Evolutionary conservation across 2,329 filamentous ascomycete species (phyloP).

Genomic region (Botrytis elliptica): DNA sequence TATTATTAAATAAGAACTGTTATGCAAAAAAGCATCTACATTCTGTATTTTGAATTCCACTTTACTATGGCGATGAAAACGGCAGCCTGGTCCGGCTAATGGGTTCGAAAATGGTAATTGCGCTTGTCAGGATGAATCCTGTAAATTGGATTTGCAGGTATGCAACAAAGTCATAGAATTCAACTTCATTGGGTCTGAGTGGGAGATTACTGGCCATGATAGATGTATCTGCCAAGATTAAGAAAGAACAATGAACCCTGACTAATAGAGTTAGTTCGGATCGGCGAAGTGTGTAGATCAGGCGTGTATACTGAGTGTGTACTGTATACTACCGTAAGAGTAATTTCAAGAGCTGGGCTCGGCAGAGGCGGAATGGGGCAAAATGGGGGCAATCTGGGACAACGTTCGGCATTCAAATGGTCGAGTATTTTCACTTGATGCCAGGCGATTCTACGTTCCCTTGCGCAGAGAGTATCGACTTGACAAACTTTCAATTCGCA

Average conservation of each 20-base stretch:
- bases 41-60: neutral
- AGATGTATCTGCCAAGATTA: neutral
- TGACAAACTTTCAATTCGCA: neutral
- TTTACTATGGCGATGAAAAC: neutral
- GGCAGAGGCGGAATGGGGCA: neutral
- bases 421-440: neutral
- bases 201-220: neutral
- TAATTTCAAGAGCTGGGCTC: neutral
- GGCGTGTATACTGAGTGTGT: neutral
- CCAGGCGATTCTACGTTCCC: neutral
- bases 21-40: neutral
- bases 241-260: neutral
- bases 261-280: neutral
- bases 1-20: neutral
- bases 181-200: no score
- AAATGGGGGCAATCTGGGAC: neutral
- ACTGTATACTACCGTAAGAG: neutral
- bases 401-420: neutral
- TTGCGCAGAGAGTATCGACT: accelerated
- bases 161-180: neutral
- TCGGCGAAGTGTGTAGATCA: neutral
- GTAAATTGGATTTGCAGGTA: neutral
- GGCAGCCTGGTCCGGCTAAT: no score
- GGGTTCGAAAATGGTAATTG: neutral
- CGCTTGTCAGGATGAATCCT: neutral